Evolutionary conservation across 2,329 filamentous ascomycete genomes (phyloP), one percentile per base, ranked within the genome.

Genomic region (Trichocomaceae sp.): DNA sequence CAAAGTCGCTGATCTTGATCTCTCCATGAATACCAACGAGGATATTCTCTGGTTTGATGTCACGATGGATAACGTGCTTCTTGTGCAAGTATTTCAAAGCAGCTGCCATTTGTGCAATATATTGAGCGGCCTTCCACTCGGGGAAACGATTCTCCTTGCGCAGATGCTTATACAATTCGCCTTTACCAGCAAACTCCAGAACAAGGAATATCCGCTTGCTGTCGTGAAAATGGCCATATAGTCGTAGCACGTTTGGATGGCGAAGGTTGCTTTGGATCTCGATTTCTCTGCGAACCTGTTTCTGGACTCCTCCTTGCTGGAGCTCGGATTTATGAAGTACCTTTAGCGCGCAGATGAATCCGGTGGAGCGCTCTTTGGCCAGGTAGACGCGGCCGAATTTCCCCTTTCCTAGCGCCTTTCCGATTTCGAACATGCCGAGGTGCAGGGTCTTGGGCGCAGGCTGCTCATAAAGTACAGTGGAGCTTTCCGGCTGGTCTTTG

Each of bases 1-100:
- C 92, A 67, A 97, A 99, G 72, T 99, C 93, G 4, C 90, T 95
- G 66, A 99, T 91, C 74, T 99, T 99, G 76, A 99, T 91, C 77
- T 99, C 93, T 61, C 91, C 93, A 68, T 97, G 92, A 57, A 97
- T 90, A 13, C 92, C 92, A 29, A 97, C 86, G 20, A 97, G 81
- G 60, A 97, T 97, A 66, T 97, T 97, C 74, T 97, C 91, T 2
- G 91, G 91, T 77, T 97, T 97, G 76, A 97, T 97, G 65, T 97
- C 91, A 57, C 91, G 83, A 73, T 97, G 92, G 76, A 97, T 97
- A 63, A 97, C 88, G 71, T 96, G 90, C 77, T 97, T 97, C 70
- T 90, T 90, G 77, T 96, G 91, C 46, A 96, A 81, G 68, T 96
- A 97, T 62, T 86, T 85, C 63, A 96, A 76, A 0, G 90, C 90